A percentile compares a stretch with the other conserved stretches of the same genome.
Evolutionary conservation across 116 monocot species (phyloP).

Genomic region (Posidonia oceanica): DNA sequence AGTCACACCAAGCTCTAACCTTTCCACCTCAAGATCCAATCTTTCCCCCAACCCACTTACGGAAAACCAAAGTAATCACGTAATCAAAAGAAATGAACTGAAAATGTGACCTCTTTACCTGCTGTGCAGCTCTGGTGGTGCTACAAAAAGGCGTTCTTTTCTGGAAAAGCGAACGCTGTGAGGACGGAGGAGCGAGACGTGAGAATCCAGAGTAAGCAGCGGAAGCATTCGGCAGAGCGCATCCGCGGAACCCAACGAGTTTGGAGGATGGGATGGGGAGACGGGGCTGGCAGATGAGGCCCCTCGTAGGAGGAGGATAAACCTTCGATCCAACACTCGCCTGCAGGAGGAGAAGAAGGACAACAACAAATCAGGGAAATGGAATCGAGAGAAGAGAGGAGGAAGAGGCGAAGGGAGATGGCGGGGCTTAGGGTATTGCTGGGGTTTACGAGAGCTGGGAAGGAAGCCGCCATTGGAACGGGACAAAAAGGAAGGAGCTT

Average conservation of each 20-base stretch:
- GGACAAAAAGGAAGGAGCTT: no score
- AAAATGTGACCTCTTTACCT: not conserved
- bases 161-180: not conserved
- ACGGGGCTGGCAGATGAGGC: constrained; percentile 5
- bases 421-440: not conserved
- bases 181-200: not conserved
- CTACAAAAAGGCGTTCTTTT: not conserved
- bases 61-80: not conserved
- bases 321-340: constrained; percentile 6
- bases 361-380: not conserved
- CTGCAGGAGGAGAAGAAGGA: not conserved
- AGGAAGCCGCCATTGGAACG: constrained; percentile 21
- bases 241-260: not conserved
- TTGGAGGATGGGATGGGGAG: not conserved
- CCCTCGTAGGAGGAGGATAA: not conserved
- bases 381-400: not conserved
- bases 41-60: not conserved
- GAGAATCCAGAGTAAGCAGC: not conserved
- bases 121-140: constrained; percentile 9
- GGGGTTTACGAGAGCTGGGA: constrained; percentile 17
- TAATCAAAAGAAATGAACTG: not conserved
- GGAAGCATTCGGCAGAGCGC: not conserved
- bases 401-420: not conserved
- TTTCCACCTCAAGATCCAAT: not conserved
- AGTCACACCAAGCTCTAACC: not conserved